Conservation (phyloP, 768 basidiomycete species). For the Pholiota molesta region DNA sequence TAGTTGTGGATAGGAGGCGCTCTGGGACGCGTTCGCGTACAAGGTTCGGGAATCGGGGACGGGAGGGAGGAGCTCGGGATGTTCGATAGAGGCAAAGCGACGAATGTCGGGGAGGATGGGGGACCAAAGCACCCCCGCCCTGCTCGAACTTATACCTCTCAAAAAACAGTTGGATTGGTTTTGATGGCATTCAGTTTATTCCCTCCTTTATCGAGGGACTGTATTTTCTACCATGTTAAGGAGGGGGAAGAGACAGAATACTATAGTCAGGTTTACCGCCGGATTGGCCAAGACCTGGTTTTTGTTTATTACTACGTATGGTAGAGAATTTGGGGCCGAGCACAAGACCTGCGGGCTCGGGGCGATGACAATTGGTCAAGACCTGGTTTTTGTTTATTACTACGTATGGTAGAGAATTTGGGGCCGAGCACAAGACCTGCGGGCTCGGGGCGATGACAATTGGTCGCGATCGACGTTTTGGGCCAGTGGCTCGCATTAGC, state of each 20-base stretch:
- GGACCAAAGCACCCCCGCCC: background rate
- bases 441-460: too few species aligned
- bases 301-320: background rate
- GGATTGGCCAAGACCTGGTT: background rate
- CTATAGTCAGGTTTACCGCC: background rate
- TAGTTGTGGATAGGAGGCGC: background rate
- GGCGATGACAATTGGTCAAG: too few species aligned
- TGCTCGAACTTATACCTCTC: background rate
- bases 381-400: background rate
- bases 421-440: too few species aligned
- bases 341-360: too few species aligned
- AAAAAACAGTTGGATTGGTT: background rate
- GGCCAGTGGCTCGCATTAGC: too few species aligned
- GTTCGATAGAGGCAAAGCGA: background rate
- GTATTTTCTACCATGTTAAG: background rate
- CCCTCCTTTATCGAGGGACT: background rate
- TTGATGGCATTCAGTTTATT: background rate
- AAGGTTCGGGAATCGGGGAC: background rate
- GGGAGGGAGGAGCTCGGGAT: background rate
- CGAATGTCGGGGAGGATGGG: background rate
- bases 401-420: background rate
- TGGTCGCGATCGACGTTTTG: too few species aligned
- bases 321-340: background rate
- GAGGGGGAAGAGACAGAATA: background rate
- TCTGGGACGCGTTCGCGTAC: background rate